Evolutionary conservation across 176 grass and related monocot genomes (phyloP).

Genomic region (Secale cereale): DNA sequence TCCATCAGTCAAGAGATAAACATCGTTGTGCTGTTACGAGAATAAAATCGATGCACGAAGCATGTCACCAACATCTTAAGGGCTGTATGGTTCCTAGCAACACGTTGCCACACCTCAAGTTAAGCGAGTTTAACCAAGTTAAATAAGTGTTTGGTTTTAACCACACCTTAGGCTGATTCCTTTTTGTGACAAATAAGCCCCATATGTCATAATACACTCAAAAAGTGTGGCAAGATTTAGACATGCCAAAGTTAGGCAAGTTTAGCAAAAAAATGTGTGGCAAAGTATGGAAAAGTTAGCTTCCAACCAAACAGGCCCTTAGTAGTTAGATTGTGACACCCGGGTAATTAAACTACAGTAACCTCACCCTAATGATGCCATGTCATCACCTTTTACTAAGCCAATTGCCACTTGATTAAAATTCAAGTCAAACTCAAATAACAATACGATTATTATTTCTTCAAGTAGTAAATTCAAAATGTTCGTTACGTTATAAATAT

Average conservation of each 20-base stretch:
- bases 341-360: no score
- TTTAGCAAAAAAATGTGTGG: background rate
- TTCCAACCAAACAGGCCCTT: background rate
- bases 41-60: background rate
- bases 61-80: background rate
- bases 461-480: no score
- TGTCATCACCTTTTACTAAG: no score
- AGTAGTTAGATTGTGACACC: background rate
- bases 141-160: background rate
- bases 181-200: background rate
- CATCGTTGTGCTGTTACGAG: background rate
- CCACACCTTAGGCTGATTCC: background rate
- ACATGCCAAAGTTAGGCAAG: background rate
- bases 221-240: background rate
- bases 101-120: background rate
- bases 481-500: no score
- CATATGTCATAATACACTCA: background rate
- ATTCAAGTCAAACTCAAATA: no score
- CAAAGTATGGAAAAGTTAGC: background rate
- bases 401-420: no score
- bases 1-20: background rate
- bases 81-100: background rate
- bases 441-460: no score
- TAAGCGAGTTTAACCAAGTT: background rate
- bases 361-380: no score